Evolutionary conservation across 371 early-diverging fungal species (phyloP).

Genomic region (Mortierella sp.): DNA sequence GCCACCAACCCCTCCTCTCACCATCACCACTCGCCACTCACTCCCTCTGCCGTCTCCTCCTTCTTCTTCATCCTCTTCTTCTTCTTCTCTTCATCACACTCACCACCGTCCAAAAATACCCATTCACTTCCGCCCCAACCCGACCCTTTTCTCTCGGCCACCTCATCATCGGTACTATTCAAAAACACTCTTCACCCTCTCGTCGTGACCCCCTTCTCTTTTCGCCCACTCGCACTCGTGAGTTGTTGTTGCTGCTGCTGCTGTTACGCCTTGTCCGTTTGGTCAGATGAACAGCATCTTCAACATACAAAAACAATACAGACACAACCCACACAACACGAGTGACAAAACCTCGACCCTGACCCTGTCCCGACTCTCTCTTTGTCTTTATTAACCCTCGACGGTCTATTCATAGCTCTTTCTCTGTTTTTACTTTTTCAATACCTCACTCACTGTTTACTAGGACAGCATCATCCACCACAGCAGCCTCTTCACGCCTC

Average conservation of each 20-base stretch:
- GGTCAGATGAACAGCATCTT: neutral
- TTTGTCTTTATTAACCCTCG: neutral
- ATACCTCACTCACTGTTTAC: neutral
- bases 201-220: neutral
- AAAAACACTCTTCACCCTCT: neutral
- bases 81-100: neutral
- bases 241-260: neutral
- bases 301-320: neutral
- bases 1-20: neutral
- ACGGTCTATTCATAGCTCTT: slow-evolving; percentile 9
- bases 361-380: neutral
- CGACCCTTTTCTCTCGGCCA: neutral
- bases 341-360: slow-evolving; percentile 1
- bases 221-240: neutral
- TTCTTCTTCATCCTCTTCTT: neutral
- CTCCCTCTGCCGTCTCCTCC: neutral
- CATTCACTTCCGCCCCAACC: too few relatives aligned
- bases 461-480: slow-evolving; percentile 8
- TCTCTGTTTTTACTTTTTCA: neutral
- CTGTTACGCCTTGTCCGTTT: neutral
- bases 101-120: neutral
- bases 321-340: neutral
- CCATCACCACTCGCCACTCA: neutral
- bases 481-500: neutral
- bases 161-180: neutral